Evolutionary conservation across 1,139 yeast species (phyloP).

Genomic region (Taiozyma sp.): DNA sequence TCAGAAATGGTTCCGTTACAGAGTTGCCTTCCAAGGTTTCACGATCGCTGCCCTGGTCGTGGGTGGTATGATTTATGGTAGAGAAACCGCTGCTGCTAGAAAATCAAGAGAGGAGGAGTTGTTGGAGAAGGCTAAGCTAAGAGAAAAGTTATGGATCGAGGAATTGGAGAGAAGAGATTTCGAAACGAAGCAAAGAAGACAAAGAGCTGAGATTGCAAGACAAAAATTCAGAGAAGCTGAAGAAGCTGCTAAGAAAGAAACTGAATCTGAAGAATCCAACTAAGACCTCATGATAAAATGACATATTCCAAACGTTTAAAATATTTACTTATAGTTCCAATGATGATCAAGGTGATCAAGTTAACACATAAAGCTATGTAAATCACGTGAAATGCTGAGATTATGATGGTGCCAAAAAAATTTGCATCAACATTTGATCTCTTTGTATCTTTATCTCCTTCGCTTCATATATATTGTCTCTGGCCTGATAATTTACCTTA

Average conservation of each 20-base stretch:
- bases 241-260: neutral
- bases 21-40: constrained; percentile 81
- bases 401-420: neutral
- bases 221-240: constrained; percentile 25
- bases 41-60: constrained; percentile 77
- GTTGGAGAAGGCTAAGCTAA: constrained; percentile 70
- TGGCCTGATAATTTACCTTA: neutral
- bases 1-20: constrained; percentile 82
- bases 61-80: constrained; percentile 66
- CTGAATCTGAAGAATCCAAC: neutral
- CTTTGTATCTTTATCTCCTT: neutral
- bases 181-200: constrained; percentile 60
- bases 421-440: neutral
- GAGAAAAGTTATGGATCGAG: constrained; percentile 87
- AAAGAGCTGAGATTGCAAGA: constrained; percentile 44
- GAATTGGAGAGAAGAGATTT: constrained; percentile 84
- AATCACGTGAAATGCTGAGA: neutral
- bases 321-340: neutral
- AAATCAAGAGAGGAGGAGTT: constrained; percentile 54
- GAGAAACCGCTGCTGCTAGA: constrained; percentile 28
- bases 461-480: neutral
- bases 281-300: neutral
- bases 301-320: neutral
- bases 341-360: neutral
- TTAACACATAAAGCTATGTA: neutral